Evolutionary conservation across 106 monocot species (phyloP).

Genomic region (Dendrobium huoshanense): DNA sequence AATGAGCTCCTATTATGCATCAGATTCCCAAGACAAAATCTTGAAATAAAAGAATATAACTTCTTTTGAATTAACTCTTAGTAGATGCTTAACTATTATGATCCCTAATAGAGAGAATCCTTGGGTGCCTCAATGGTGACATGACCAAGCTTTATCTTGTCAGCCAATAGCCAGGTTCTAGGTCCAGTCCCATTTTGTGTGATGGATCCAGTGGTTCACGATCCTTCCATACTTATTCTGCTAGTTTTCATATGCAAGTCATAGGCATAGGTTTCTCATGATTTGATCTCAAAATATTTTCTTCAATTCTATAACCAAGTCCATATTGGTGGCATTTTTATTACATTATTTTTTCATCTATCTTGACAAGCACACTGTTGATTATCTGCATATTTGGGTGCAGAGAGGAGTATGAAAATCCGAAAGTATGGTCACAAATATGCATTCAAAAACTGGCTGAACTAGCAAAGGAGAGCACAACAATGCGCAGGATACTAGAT

Average conservation of each 20-base stretch:
- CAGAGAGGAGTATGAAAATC: slow-evolving; percentile 82
- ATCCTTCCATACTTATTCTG: background rate
- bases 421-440: slow-evolving; percentile 73
- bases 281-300: background rate
- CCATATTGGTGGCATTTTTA: background rate
- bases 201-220: background rate
- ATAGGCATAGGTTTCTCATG: background rate
- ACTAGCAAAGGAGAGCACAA: slow-evolving; percentile 83
- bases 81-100: no score
- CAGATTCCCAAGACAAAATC: background rate
- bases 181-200: background rate
- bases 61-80: background rate
- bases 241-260: background rate
- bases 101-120: background rate
- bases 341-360: background rate
- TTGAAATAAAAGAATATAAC: background rate
- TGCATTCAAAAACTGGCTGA: slow-evolving; percentile 85
- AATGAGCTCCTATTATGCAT: background rate
- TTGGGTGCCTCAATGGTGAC: background rate
- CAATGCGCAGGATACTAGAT: slow-evolving; percentile 70
- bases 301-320: background rate
- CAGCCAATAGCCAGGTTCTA: background rate
- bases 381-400: background rate
- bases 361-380: background rate
- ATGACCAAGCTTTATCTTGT: background rate